phyloP scores from a whole-genome alignment of 2,329 filamentous ascomycete species.

The Lasiodiplodia citricola region DNA sequence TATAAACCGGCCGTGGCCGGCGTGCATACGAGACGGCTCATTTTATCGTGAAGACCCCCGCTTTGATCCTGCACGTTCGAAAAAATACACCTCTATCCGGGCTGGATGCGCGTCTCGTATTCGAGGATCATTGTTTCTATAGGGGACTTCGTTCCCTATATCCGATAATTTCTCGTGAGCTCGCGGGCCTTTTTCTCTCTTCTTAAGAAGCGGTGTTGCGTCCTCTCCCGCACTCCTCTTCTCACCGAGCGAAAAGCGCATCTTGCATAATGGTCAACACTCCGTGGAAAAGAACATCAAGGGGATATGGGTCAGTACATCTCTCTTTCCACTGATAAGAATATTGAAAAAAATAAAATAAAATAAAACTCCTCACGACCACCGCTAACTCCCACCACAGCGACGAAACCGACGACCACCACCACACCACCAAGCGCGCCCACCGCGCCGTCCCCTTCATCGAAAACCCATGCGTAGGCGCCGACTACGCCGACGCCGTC shows the following conservation, averaged over 20 bases:
- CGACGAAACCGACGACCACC: neutral
- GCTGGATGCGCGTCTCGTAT: neutral
- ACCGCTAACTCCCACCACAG: no score
- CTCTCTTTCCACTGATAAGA: no score
- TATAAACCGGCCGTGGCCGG: neutral
- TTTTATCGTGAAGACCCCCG: neutral
- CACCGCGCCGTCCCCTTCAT: conserved; percentile 43
- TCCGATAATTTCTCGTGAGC: neutral
- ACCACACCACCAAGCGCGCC: conserved; percentile 31
- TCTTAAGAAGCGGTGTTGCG: neutral
- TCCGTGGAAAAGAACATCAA: neutral
- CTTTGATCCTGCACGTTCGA: neutral
- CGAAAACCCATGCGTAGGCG: conserved; percentile 43
- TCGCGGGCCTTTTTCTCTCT: neutral
- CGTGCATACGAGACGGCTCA: conserved; percentile 1
- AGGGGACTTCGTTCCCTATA: neutral
- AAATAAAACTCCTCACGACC: no score
- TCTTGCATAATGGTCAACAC: conserved; percentile 6
- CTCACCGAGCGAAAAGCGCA: neutral
- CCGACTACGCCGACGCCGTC: conserved; percentile 42
- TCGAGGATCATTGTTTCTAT: neutral
- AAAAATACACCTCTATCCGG: neutral
- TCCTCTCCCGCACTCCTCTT: neutral
- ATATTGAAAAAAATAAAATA: no score
- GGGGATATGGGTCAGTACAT: neutral